Evolutionary conservation across 2,329 filamentous ascomycete genomes (phyloP).

Genomic region (Gnomoniopsis sp.): DNA sequence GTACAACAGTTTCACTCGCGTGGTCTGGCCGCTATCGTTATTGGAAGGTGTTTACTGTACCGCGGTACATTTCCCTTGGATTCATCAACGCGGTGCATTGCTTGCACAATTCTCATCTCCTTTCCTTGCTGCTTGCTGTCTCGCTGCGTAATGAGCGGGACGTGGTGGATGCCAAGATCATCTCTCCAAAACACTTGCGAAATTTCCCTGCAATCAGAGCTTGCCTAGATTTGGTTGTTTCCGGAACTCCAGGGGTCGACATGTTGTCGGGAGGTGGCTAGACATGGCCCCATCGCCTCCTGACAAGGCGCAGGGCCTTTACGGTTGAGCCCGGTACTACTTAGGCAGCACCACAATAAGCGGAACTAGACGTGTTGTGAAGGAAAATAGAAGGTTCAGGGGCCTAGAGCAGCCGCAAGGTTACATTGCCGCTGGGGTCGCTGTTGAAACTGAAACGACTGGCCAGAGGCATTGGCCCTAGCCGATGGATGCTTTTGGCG

Average conservation of each 20-base stretch:
- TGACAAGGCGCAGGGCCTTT: not conserved
- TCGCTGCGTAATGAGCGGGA: not conserved
- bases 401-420: constrained; percentile 8
- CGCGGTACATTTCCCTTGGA: too few species aligned
- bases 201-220: constrained; percentile 6
- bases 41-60: too few species aligned
- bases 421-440: constrained; percentile 5
- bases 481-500: not conserved
- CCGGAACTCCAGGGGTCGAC: not conserved
- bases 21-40: too few species aligned
- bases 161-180: constrained; percentile 6
- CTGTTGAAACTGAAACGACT: constrained; percentile 11
- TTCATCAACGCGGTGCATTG: too few species aligned
- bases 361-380: too few species aligned
- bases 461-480: constrained; percentile 3
- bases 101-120: too few species aligned
- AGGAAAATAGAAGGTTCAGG: too few species aligned
- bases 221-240: not conserved
- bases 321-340: too few species aligned
- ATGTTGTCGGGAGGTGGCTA: not conserved
- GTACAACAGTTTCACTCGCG: too few species aligned
- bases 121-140: not conserved
- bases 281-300: not conserved
- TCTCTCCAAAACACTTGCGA: constrained; percentile 7
- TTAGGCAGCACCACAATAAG: too few species aligned